Percentiles rank a stretch among this genome's conserved stretches.
Evolutionary conservation across 1,284 basidiomycete genomes (phyloP).

Genomic region (Fomitiporia mediterranea): DNA sequence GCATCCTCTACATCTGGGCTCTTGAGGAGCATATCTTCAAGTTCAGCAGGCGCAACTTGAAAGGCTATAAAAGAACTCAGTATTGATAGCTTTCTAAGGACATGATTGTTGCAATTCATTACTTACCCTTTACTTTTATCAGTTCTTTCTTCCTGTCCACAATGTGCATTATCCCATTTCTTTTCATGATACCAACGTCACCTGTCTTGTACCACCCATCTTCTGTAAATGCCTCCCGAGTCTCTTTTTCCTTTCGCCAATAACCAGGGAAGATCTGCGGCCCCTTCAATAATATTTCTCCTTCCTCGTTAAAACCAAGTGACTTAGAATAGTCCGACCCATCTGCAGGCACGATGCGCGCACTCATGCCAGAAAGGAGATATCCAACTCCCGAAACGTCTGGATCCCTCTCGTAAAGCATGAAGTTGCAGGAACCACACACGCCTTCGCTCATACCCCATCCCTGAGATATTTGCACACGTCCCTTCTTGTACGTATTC

Average conservation of each 20-base stretch:
- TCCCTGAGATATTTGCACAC: conserved; percentile 9
- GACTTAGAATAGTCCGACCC: conserved; percentile 40
- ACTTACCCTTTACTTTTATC: conserved; percentile 12
- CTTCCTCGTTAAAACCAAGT: conserved; percentile 46
- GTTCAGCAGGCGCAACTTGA: conserved; percentile 77
- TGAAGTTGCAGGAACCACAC: not conserved
- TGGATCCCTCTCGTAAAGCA: conserved; percentile 5
- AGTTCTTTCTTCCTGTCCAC: conserved; percentile 63
- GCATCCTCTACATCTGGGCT: conserved; percentile 69
- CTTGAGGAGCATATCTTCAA: conserved; percentile 68
- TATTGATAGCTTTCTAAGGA: no score
- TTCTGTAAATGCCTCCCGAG: conserved; percentile 52
- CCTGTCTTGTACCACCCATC: conserved; percentile 71
- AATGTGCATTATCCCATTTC: conserved; percentile 58
- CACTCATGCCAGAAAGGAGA: conserved; percentile 58
- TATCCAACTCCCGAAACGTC: conserved; percentile 31
- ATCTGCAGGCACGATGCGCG: conserved; percentile 54
- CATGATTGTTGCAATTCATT: no score
- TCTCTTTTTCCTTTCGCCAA: conserved; percentile 63
- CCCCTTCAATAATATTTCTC: conserved; percentile 54
- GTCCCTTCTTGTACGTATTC: conserved; percentile 14
- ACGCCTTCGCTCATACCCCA: conserved; percentile 18
- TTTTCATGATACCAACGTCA: conserved; percentile 58
- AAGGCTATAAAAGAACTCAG: conserved; percentile 14
- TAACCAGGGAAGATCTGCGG: conserved; percentile 58